phyloP scores from a whole-genome alignment of 2,329 filamentous ascomycete species.

The Thelonectria blattea region DNA sequence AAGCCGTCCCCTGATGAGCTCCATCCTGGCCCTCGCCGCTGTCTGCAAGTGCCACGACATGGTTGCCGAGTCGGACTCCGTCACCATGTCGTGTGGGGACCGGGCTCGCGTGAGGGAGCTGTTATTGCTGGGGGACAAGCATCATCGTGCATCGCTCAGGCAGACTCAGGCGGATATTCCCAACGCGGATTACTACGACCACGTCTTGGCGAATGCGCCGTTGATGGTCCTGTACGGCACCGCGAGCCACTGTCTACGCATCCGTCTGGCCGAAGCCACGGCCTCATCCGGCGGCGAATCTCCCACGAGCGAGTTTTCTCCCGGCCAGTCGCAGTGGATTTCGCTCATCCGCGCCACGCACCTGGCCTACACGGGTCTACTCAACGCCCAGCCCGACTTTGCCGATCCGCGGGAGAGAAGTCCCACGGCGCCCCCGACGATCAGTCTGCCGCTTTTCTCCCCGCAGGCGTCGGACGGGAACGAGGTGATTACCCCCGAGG shows the following conservation, averaged over 20 bases:
- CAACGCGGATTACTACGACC: conserved; percentile 38
- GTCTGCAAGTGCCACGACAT: conserved; percentile 48
- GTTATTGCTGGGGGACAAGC: conserved; percentile 42
- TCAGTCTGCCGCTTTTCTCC: neutral
- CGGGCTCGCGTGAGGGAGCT: conserved; percentile 23
- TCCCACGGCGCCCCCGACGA: no score
- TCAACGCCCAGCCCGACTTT: neutral
- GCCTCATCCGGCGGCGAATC: conserved; percentile 23
- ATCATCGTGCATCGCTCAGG: conserved; percentile 46
- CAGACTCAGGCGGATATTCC: conserved; percentile 45
- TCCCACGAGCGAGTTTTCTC: neutral
- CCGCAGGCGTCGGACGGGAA: neutral
- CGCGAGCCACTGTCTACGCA: conserved; percentile 45
- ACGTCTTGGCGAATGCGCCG: conserved; percentile 40
- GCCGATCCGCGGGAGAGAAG: neutral
- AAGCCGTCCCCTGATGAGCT: conserved; percentile 49
- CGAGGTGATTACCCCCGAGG: conserved; percentile 3
- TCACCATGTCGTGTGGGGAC: neutral
- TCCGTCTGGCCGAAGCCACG: conserved; percentile 41
- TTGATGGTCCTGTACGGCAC: conserved; percentile 51
- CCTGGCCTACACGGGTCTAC: conserved; percentile 25
- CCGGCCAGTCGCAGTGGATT: conserved; percentile 28
- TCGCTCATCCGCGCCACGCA: conserved; percentile 29
- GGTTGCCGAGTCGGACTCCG: conserved; percentile 5
- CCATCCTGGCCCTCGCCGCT: conserved; percentile 49